These are phyloP conservation scores for Penicillium sp. DNA, from an alignment of 2,329 filamentous ascomycete species.

Conservation along the genomic window DNA sequence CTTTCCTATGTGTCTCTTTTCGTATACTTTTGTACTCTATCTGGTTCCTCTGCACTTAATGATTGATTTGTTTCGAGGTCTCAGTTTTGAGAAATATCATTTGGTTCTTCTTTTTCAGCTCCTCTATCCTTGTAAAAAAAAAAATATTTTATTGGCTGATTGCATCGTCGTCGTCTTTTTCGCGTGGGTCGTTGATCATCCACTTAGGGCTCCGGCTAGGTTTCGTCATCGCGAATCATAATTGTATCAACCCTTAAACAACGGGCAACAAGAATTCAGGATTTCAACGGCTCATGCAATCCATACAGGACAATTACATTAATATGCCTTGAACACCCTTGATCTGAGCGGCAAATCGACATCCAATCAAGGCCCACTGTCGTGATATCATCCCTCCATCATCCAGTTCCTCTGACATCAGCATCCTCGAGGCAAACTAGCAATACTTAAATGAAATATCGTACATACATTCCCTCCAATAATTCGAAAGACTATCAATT, in stretches of 20 bases:
- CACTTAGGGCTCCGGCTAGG: background rate
- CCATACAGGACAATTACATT: background rate
- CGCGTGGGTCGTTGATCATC: too few relatives aligned
- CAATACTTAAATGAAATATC: background rate
- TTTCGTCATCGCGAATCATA: background rate
- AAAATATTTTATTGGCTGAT: too few relatives aligned
- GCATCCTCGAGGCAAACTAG: background rate
- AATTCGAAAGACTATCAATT: background rate
- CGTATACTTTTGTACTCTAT: constrained; percentile 9
- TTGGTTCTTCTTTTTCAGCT: background rate
- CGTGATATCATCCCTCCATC: constrained; percentile 29
- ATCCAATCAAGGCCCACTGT: constrained; percentile 8
- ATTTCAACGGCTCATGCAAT: background rate
- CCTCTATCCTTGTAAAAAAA: background rate
- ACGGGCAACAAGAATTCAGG: background rate
- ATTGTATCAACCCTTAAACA: background rate
- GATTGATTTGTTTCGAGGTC: constrained; percentile 5
- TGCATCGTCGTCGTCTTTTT: too few relatives aligned
- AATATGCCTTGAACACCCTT: background rate
- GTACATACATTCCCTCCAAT: background rate
- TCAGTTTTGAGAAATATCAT: constrained; percentile 7
- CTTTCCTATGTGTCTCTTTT: constrained; percentile 12
- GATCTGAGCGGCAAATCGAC: background rate
- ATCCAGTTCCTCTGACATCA: constrained; percentile 24
- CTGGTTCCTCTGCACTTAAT: constrained; percentile 14